Conservation (phyloP, 345 rosid genomes). For the Physaria fendleri region DNA sequence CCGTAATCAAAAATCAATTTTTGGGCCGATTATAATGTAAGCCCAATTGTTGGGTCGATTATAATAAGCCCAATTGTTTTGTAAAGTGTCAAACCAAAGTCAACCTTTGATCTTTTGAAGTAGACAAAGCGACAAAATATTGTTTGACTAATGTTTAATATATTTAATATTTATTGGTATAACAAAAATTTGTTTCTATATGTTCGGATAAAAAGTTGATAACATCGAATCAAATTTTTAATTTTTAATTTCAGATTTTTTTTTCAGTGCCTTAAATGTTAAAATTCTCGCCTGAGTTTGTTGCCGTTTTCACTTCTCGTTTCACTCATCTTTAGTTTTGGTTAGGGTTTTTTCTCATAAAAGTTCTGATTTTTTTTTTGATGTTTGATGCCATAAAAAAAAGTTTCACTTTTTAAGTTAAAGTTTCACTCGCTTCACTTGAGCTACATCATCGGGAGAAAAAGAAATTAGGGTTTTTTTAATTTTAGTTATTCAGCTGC, state of each 20-base stretch:
- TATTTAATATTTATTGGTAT: too few relatives aligned
- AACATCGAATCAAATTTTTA: conserved; percentile 10
- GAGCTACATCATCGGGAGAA: conserved; percentile 7
- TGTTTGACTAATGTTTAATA: conserved; percentile 14
- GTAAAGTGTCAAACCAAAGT: too few relatives aligned
- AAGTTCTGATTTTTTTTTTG: conserved; percentile 3
- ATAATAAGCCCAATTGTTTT: background rate
- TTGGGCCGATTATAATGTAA: background rate
- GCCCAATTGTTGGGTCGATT: background rate
- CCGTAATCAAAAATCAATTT: background rate
- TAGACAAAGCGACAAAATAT: background rate
- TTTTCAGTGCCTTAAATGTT: background rate
- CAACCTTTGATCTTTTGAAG: conserved; percentile 13
- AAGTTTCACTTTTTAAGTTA: background rate
- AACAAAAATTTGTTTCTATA: background rate
- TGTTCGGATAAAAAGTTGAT: conserved; percentile 22
- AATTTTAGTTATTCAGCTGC: conserved; percentile 1
- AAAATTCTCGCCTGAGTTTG: conserved; percentile 14
- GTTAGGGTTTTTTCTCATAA: conserved; percentile 17
- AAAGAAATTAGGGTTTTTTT: conserved; percentile 11
- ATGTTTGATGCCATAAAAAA: background rate
- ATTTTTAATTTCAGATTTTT: background rate
- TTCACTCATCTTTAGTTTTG: conserved; percentile 7
- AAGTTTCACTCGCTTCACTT: conserved; percentile 1
- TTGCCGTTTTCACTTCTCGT: conserved; percentile 11